These are phyloP conservation scores for Leucocoprinus leucothites DNA, from an alignment of 768 basidiomycete species.

Conservation along the genomic window DNA sequence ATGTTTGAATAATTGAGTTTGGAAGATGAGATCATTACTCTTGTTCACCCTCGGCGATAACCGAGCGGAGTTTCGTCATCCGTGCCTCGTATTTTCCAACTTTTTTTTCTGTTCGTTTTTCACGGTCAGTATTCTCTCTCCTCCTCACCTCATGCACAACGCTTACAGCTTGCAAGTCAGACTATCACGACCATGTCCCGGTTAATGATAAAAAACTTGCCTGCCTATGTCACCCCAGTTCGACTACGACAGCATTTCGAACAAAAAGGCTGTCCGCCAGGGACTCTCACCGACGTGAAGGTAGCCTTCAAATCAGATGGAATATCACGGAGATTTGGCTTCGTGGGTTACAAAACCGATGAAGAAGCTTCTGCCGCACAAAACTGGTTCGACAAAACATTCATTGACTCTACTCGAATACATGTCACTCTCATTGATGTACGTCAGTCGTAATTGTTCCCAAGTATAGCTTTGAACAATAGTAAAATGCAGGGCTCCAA, in stretches of 20 bases:
- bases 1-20: constrained; percentile 1
- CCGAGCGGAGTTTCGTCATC: constrained; percentile 19
- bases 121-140: constrained; percentile 10
- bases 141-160: background rate
- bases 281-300: constrained; percentile 83
- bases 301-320: constrained; percentile 76
- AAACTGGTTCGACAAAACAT: constrained; percentile 84
- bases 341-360: constrained; percentile 84
- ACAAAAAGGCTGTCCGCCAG: constrained; percentile 54
- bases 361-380: constrained; percentile 71
- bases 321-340: constrained; percentile 84
- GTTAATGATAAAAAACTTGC: constrained; percentile 80
- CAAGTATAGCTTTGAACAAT: background rate
- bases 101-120: constrained; percentile 10
- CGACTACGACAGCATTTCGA: constrained; percentile 69
- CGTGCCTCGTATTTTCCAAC: background rate
- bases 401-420: constrained; percentile 76
- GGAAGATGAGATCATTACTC: constrained; percentile 2
- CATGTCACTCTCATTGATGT: constrained; percentile 78
- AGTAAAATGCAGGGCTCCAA: constrained; percentile 52
- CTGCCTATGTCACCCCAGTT: constrained; percentile 60
- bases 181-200: constrained; percentile 58
- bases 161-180: background rate
- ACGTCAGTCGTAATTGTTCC: constrained; percentile 24
- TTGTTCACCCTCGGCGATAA: constrained; percentile 16